phyloP scores from a whole-genome alignment of 139 green algal genomes.

The Choricystis sp. region DNA sequence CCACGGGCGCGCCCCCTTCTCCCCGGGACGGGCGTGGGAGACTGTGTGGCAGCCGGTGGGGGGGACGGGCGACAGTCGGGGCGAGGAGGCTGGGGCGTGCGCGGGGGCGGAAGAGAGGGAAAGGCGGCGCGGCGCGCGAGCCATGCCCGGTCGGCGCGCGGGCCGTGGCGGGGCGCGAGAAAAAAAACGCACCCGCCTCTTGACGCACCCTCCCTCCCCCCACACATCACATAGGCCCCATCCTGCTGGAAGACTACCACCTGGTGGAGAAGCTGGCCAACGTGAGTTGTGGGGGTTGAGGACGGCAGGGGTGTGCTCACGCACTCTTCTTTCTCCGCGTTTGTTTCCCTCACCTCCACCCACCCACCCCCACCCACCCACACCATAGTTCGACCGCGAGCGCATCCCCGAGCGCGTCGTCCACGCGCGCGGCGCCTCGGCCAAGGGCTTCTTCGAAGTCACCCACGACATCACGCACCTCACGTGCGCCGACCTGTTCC shows the following conservation, averaged over 20 bases:
- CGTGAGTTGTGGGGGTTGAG: slow-evolving; percentile 8
- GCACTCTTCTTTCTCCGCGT: not conserved
- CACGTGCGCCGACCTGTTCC: slow-evolving; percentile 86
- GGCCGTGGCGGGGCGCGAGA: no score
- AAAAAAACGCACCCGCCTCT: not conserved
- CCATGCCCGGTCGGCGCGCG: no score
- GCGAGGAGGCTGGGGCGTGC: no score
- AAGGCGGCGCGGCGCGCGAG: no score
- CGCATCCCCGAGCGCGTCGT: slow-evolving; percentile 92
- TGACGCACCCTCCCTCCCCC: not conserved
- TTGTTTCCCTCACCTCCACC: not conserved
- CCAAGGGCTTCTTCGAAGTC: slow-evolving; percentile 98
- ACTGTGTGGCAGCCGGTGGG: no score
- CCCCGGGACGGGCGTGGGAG: no score
- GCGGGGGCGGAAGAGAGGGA: no score
- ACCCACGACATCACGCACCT: slow-evolving; percentile 90
- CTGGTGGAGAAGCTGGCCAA: slow-evolving; percentile 87
- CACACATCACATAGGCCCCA: slow-evolving; percentile 21
- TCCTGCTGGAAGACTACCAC: slow-evolving; percentile 81
- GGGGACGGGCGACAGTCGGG: no score
- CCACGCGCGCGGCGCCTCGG: slow-evolving; percentile 74
- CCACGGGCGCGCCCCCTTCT: no score
- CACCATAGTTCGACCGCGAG: slow-evolving; percentile 72
- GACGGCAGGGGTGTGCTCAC: not conserved
- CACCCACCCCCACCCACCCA: not conserved